Conservation (phyloP, 306 rosid genomes). For the Vigna mungo region DNA sequence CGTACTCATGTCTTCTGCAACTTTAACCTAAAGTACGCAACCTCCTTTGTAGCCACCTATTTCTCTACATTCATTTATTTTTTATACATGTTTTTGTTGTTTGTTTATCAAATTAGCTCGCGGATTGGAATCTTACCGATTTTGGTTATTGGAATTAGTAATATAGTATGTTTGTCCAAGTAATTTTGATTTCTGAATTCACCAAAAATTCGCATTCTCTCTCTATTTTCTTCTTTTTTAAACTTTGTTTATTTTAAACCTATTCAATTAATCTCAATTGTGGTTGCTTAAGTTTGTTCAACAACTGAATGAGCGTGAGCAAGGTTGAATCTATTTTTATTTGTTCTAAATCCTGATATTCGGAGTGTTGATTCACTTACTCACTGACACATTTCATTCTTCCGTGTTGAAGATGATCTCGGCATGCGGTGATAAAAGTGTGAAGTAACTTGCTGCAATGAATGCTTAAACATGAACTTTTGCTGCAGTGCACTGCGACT, state of each 20-base stretch:
- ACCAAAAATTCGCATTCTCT: not conserved
- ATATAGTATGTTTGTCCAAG: not conserved
- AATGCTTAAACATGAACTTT: conserved; percentile 5
- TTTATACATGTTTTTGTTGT: conserved; percentile 5
- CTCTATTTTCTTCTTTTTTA: not conserved
- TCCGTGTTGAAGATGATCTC: conserved; percentile 19
- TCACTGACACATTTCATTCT: not conserved
- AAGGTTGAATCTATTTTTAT: not conserved
- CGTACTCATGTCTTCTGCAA: conserved; percentile 26
- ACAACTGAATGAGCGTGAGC: conserved; percentile 16
- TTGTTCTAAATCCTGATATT: conserved; percentile 11
- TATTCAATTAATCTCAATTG: conserved; percentile 11
- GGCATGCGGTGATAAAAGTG: conserved; percentile 22
- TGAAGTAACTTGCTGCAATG: conserved; percentile 31
- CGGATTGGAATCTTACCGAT: conserved; percentile 26
- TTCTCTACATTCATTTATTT: not conserved
- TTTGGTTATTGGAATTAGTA: not conserved
- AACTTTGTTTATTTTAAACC: not conserved
- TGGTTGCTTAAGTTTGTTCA: conserved; percentile 18
- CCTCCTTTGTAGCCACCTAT: not conserved
- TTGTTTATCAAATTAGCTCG: not conserved
- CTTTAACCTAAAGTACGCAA: conserved; percentile 42
- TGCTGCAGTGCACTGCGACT: conserved; percentile 17
- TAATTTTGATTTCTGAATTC: conserved; percentile 16
- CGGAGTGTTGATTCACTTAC: conserved; percentile 8